Conservation (phyloP, 2,329 filamentous ascomycete genomes). For the Colletotrichum echinochloae region DNA sequence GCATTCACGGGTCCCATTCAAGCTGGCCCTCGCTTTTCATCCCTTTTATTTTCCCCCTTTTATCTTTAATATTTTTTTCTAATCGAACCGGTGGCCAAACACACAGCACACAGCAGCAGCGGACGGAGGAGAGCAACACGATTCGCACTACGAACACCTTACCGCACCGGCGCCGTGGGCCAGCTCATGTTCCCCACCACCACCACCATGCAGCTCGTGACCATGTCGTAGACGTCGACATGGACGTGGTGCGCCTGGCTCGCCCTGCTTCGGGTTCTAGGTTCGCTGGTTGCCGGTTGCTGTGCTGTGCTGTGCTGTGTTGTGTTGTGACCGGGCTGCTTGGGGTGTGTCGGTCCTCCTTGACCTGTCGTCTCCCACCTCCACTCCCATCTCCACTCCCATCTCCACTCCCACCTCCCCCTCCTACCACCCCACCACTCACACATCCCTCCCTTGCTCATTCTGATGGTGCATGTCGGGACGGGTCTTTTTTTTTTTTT, state of each 20-base stretch:
- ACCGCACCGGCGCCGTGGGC: conserved; percentile 8
- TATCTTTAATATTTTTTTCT: too few relatives aligned
- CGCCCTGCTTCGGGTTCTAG: conserved; percentile 8
- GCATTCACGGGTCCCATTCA: background rate
- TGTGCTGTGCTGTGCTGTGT: conserved; percentile 7
- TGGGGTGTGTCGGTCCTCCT: background rate
- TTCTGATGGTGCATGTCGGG: conserved; percentile 26
- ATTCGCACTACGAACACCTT: background rate
- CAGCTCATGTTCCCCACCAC: background rate
- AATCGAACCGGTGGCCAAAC: background rate
- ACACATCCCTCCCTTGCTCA: conserved; percentile 35
- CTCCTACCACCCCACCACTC: conserved; percentile 21
- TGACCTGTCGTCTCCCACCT: conserved; percentile 18
- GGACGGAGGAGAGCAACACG: background rate
- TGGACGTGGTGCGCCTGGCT: conserved; percentile 8
- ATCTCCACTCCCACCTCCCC: conserved; percentile 18
- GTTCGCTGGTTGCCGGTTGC: conserved; percentile 15
- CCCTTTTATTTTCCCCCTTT: too few relatives aligned
- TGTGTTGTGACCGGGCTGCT: conserved; percentile 9
- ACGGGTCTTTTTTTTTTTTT: conserved; percentile 12
- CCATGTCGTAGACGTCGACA: conserved; percentile 6
- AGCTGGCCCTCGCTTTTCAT: background rate
- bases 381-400: conserved; percentile 22
- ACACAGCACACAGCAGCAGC: background rate
- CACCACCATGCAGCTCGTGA: conserved; percentile 16